Conservation (phyloP, 2,329 filamentous ascomycete genomes). For the Purpureocillium lavendulum region DNA sequence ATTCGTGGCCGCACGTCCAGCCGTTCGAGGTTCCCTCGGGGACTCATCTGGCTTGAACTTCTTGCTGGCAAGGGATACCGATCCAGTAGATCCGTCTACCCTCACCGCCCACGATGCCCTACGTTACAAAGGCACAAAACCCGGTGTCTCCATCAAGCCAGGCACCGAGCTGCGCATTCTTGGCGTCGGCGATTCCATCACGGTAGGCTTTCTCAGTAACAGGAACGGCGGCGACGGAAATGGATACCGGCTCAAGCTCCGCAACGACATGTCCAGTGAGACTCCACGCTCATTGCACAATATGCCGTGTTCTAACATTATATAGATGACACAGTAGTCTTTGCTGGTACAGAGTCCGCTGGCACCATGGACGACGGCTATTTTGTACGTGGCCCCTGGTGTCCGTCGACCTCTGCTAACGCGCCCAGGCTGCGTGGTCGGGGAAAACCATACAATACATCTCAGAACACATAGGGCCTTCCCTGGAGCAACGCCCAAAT, state of each 20-base stretch:
- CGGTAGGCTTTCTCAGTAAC: neutral
- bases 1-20: too few relatives aligned
- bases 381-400: neutral
- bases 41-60: too few relatives aligned
- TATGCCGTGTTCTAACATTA: too few relatives aligned
- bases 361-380: neutral
- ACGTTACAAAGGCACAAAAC: neutral
- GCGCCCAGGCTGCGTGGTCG: neutral
- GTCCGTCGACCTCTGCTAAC: too few relatives aligned
- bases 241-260: neutral
- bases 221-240: neutral
- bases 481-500: neutral
- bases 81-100: too few relatives aligned
- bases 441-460: neutral
- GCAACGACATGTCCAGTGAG: neutral
- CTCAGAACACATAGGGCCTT: neutral
- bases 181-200: neutral
- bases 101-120: neutral
- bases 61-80: too few relatives aligned
- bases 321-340: neutral
- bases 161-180: neutral
- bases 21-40: too few relatives aligned
- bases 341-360: neutral
- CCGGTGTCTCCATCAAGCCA: neutral
- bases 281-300: too few relatives aligned